Evolutionary conservation across 2,329 filamentous ascomycete genomes (phyloP).

Genomic region (Nigrograna mackinnonii): DNA sequence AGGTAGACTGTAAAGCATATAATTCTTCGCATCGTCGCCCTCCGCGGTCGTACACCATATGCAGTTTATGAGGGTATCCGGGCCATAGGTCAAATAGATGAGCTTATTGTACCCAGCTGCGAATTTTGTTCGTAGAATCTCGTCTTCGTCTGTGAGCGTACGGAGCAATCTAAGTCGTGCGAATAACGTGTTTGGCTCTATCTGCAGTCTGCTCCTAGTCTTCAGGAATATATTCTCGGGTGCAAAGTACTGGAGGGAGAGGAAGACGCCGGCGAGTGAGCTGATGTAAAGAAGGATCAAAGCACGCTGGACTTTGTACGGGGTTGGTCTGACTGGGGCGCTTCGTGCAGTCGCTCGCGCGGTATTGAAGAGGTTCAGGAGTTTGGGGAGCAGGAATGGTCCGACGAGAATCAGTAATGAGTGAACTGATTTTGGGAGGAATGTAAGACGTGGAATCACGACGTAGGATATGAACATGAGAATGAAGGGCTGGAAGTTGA

Average conservation of each 20-base stretch:
- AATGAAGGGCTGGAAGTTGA: constrained; percentile 35
- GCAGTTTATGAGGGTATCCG: constrained; percentile 72
- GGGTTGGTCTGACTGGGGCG: constrained; percentile 59
- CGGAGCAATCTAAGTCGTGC: constrained; percentile 68
- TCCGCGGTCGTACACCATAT: constrained; percentile 72
- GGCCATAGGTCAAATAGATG: constrained; percentile 83
- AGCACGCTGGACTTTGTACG: constrained; percentile 58
- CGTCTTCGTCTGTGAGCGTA: constrained; percentile 64
- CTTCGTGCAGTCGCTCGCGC: constrained; percentile 44
- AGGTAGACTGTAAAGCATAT: constrained; percentile 81
- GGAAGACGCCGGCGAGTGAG: constrained; percentile 57
- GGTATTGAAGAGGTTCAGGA: constrained; percentile 66
- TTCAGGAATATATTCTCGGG: constrained; percentile 80
- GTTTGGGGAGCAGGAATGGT: constrained; percentile 71
- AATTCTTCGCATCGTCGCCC: constrained; percentile 69
- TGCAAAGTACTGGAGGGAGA: constrained; percentile 68
- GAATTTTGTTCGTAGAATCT: constrained; percentile 69
- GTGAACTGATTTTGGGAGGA: constrained; percentile 35
- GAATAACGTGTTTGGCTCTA: constrained; percentile 83
- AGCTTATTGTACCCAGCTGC: constrained; percentile 65
- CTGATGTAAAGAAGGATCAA: constrained; percentile 64
- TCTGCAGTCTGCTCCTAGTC: constrained; percentile 82
- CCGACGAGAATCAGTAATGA: constrained; percentile 61
- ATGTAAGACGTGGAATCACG: constrained; percentile 40
- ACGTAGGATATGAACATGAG: constrained; percentile 37